Conservation (phyloP, 352 stramenopile genomes). For the Pythium rishiriense region DNA sequence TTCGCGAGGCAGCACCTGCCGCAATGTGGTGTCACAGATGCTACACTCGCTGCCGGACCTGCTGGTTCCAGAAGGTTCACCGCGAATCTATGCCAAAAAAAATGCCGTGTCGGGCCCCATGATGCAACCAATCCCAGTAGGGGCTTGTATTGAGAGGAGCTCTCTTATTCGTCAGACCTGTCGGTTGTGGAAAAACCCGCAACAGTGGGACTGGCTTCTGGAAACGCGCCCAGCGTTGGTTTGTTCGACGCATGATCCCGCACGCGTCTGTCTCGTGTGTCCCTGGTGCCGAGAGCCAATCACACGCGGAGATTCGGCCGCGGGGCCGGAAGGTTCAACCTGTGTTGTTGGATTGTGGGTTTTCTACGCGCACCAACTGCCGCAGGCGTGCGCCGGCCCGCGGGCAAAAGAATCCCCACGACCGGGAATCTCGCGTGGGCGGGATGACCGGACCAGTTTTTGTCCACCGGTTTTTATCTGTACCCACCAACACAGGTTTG, state of each 20-base stretch:
- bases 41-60: conserved; percentile 2
- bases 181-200: conserved; percentile 1
- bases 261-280: conserved; percentile 23
- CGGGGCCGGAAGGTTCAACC: conserved; percentile 15
- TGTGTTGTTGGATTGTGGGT: conserved; percentile 15
- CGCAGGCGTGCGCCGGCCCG: conserved; percentile 5
- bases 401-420: conserved; percentile 15
- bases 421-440: conserved; percentile 17
- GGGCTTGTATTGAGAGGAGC: neutral
- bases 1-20: conserved; percentile 8
- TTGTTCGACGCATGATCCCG: conserved; percentile 14
- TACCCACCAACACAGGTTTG: conserved; percentile 15
- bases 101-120: neutral
- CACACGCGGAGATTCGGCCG: neutral
- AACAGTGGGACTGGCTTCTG: conserved; percentile 11
- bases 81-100: neutral
- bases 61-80: no score
- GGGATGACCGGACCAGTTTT: conserved; percentile 22
- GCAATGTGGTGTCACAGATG: conserved; percentile 10
- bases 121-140: neutral
- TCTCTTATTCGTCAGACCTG: conserved; percentile 10
- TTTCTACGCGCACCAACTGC: conserved; percentile 23
- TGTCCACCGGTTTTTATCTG: conserved; percentile 20
- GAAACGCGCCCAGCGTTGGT: neutral
- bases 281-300: conserved; percentile 23